Evolutionary conservation across 1,284 basidiomycete genomes (phyloP), one percentile per base, ranked within the genome.

Genomic region (Puccinia triticina): DNA sequence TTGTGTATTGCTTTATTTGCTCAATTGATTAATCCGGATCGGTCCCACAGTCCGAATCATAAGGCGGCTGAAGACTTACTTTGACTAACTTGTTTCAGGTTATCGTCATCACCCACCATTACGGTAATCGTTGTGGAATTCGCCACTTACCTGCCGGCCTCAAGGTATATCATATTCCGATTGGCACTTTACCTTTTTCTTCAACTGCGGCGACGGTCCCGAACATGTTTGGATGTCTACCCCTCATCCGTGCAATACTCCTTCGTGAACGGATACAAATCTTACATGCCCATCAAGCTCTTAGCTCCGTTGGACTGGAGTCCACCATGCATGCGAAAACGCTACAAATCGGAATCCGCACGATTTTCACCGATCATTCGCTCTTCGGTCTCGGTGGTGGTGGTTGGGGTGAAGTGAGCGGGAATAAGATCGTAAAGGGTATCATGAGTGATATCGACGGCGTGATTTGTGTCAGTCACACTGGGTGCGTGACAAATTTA

Each of bases 391-490:
- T 99, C 85, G 94, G 94, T 67, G 96, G 98, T 85, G 95, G 95
- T 23, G 95, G 95, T 0, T 82, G 80, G 80, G 95, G 95, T 85
- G 96, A 99, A 72, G 88, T 98, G 84, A 98, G 97, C 7, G 80
- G 80, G 8, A 99, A 99, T 89, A 99, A 99, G 87, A 90, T 99
- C 55, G 89, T 99, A 40, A 92, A 91, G 18, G 94, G 91, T 21
- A 93, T 92, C 0, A 88, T 99, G 85, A 91, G 92, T 84, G 96
- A 96, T 86, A 93, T 96, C 0, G 96, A 98, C 84, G 94, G 92
- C 0, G 94, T 94, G 0, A 95, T 98, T 48, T 98, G 95, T 85
- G 97, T 99, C 72, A 96, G 94, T n/a, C 93, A 99, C 87, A 98
- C 95, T 0, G 95, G 95, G 94, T 94, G 85, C 84, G 90, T 43